Percentiles rank a stretch among this genome's conserved stretches.
Evolutionary conservation across 768 basidiomycete species (phyloP).

Genomic region (Boletus eberwhitei): DNA sequence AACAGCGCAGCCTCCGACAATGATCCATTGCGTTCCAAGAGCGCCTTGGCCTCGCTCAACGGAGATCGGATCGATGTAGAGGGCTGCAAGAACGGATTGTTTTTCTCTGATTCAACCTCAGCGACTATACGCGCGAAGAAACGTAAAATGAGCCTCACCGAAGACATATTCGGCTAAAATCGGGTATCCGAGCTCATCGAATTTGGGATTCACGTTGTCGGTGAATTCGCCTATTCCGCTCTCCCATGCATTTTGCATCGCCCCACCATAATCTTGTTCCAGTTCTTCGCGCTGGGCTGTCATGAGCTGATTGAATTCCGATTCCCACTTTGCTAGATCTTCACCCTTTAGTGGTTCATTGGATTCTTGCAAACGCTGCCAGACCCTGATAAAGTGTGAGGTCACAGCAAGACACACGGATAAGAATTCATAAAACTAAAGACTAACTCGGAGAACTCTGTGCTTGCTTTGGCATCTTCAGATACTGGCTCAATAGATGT

Average conservation of each 20-base stretch:
- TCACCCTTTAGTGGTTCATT: slow-evolving; percentile 54
- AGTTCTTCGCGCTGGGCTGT: slow-evolving; percentile 60
- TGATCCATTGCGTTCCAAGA: slow-evolving; percentile 79
- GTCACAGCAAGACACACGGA: not conserved
- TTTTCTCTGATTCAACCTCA: slow-evolving; percentile 47
- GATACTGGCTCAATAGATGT: slow-evolving; percentile 42
- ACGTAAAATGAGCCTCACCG: slow-evolving; percentile 46
- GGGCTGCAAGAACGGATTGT: slow-evolving; percentile 67
- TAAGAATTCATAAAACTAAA: no score
- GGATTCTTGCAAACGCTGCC: slow-evolving; percentile 59
- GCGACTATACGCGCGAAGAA: not conserved
- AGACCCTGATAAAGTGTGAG: slow-evolving; percentile 43
- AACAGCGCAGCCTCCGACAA: slow-evolving; percentile 83
- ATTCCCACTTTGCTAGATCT: slow-evolving; percentile 78
- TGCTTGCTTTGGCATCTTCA: slow-evolving; percentile 22
- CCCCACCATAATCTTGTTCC: slow-evolving; percentile 57
- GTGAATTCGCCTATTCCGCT: slow-evolving; percentile 45
- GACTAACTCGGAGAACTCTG: slow-evolving; percentile 56
- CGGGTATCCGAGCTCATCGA: slow-evolving; percentile 75
- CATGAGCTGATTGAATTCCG: slow-evolving; percentile 80
- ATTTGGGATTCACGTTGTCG: slow-evolving; percentile 39
- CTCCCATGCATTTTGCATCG: slow-evolving; percentile 67
- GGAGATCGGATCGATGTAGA: slow-evolving; percentile 44
- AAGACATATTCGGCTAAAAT: slow-evolving; percentile 70
- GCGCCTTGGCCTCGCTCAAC: slow-evolving; percentile 68